A percentile compares a stretch with the other conserved stretches of the same genome.
Evolutionary conservation across 1,139 yeast species (phyloP).

Genomic region (Sugiyamaella neomexicana): DNA sequence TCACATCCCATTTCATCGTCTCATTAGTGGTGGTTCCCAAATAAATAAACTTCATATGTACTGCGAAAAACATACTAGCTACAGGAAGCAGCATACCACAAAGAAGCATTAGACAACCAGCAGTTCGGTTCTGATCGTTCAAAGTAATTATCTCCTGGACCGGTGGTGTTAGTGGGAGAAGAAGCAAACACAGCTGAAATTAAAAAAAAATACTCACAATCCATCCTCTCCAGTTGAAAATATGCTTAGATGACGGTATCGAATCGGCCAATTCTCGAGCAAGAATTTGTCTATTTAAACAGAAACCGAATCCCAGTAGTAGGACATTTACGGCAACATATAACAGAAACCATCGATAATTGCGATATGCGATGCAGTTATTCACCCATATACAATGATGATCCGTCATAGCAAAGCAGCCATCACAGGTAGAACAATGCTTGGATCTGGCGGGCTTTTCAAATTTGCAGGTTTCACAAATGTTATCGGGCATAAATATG

Average conservation of each 20-base stretch:
- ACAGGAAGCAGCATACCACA: constrained; percentile 56
- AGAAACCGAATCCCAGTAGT: constrained; percentile 63
- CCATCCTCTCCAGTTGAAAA: constrained; percentile 11
- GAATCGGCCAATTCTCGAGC: constrained; percentile 21
- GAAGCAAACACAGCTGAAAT: neutral
- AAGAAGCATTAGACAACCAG: constrained; percentile 55
- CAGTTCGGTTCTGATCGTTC: constrained; percentile 30
- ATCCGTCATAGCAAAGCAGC: constrained; percentile 70
- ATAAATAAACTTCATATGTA: constrained; percentile 63
- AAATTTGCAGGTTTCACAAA: constrained; percentile 61
- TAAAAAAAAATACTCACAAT: neutral
- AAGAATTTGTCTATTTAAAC: constrained; percentile 44
- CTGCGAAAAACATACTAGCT: constrained; percentile 54
- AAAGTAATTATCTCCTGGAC: constrained; percentile 4
- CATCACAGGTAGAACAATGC: constrained; percentile 75
- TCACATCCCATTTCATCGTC: constrained; percentile 75
- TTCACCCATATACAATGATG: constrained; percentile 97
- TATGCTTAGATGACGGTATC: neutral
- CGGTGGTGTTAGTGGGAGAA: neutral
- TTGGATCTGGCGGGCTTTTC: constrained; percentile 84
- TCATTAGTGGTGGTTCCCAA: constrained; percentile 94
- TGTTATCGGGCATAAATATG: constrained; percentile 52
- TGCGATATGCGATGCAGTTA: constrained; percentile 80
- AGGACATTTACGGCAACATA: constrained; percentile 59
- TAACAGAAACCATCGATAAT: constrained; percentile 67